Evolutionary conservation across 371 early-diverging fungal species (phyloP).

Genomic region (Mortierella sp.): DNA sequence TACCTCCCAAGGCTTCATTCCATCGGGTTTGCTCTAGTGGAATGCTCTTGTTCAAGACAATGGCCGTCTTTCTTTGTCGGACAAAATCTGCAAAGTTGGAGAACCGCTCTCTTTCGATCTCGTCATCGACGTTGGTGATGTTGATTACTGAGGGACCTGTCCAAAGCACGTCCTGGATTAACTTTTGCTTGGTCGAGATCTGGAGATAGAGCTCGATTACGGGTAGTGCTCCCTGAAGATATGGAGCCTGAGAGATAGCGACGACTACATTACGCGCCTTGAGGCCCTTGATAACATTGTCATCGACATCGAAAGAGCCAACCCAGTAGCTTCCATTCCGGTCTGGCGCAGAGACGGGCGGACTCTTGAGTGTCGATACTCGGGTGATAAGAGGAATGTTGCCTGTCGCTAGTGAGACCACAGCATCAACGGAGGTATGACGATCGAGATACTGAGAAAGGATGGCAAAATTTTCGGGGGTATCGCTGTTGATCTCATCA

Average conservation of each 20-base stretch:
- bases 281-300: slow-evolving; percentile 48
- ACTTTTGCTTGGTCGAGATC: slow-evolving; percentile 19
- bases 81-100: slow-evolving; percentile 32
- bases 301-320: slow-evolving; percentile 49
- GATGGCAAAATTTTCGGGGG: background rate
- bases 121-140: slow-evolving; percentile 54
- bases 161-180: slow-evolving; percentile 15
- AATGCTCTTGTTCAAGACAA: slow-evolving; percentile 51
- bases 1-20: slow-evolving; percentile 44
- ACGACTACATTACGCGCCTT: slow-evolving; percentile 45
- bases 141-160: slow-evolving; percentile 57
- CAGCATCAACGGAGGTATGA: slow-evolving; percentile 36
- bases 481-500: background rate
- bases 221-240: slow-evolving; percentile 61
- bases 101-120: slow-evolving; percentile 44
- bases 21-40: slow-evolving; percentile 34
- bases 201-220: slow-evolving; percentile 60
- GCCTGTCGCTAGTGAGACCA: slow-evolving; percentile 26
- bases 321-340: slow-evolving; percentile 39
- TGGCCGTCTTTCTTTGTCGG: slow-evolving; percentile 50
- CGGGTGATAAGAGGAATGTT: slow-evolving; percentile 17
- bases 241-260: slow-evolving; percentile 58
- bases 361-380: slow-evolving; percentile 10
- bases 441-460: slow-evolving; percentile 11
- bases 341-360: slow-evolving; percentile 38